Percentiles rank a stretch among this genome's conserved stretches.
Conservation (phyloP, 148 eudicot species). For the Rhododendron ferrugineum region DNA sequence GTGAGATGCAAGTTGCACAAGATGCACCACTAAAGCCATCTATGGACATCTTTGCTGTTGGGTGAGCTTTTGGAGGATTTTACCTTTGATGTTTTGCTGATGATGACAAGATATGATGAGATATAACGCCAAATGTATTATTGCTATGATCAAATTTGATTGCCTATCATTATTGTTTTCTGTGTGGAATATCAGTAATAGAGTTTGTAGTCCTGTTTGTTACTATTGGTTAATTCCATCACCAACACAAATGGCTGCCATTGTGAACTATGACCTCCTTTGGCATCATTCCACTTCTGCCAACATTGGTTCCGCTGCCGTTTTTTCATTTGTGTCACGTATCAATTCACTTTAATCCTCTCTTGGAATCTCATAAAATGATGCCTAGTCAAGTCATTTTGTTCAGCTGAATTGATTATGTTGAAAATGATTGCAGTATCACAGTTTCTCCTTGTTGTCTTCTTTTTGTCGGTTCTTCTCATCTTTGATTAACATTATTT, state of each 20-base stretch:
- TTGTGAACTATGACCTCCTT: neutral
- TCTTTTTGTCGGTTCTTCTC: neutral
- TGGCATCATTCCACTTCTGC: neutral
- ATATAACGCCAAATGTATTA: neutral
- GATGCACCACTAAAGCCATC: conserved; percentile 85
- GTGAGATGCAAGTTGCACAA: conserved; percentile 73
- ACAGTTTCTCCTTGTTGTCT: neutral
- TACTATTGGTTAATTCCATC: neutral
- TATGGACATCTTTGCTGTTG: conserved; percentile 94
- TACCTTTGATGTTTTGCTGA: neutral
- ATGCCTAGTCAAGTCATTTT: neutral
- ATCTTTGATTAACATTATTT: neutral
- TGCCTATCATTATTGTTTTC: neutral
- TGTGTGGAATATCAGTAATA: neutral
- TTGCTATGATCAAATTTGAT: neutral
- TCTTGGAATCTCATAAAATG: neutral
- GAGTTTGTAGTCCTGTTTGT: neutral
- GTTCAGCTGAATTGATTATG: neutral
- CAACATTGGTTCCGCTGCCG: neutral
- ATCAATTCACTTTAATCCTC: neutral
- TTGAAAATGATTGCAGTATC: neutral
- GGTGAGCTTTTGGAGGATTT: conserved; percentile 49
- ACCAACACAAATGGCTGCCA: neutral
- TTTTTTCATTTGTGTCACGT: neutral
- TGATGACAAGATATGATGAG: neutral